These are phyloP conservation scores for Phytopythium delawarense DNA, from an alignment of 352 stramenopile genomes.

Conservation along the genomic window DNA sequence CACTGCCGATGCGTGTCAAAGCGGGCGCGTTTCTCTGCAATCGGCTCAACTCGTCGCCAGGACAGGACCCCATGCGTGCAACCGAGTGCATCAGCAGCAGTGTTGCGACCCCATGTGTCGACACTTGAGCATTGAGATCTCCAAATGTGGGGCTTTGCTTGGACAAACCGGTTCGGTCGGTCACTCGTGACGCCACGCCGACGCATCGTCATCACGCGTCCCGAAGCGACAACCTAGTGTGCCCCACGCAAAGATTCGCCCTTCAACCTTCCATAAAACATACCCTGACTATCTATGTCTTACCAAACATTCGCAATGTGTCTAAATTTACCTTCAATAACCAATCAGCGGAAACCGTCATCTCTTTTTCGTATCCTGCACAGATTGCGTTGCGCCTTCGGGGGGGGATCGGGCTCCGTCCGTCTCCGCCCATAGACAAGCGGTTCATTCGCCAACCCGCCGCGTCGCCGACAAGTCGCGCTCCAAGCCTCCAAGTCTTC, in stretches of 20 bases:
- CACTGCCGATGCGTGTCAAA: not conserved
- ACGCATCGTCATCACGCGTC: slow-evolving; percentile 3
- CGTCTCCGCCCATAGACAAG: not conserved
- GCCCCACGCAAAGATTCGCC: not conserved
- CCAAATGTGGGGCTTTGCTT: not conserved
- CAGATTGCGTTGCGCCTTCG: slow-evolving; percentile 5
- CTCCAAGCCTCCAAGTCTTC: not conserved
- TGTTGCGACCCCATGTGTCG: not conserved
- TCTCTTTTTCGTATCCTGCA: not conserved
- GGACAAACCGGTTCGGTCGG: not conserved
- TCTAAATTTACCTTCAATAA: not conserved
- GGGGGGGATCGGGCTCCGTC: not conserved
- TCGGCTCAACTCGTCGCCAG: not conserved
- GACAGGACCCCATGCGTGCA: not conserved
- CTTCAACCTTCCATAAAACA: not conserved
- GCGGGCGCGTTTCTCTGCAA: slow-evolving; percentile 2
- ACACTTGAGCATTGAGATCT: not conserved
- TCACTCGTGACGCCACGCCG: not conserved
- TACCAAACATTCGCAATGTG: not conserved
- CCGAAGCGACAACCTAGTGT: not conserved
- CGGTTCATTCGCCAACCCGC: slow-evolving; percentile 14
- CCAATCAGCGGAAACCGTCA: not conserved
- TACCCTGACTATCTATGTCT: not conserved
- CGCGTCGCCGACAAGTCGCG: not conserved
- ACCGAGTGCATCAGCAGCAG: too few relatives aligned